Conservation (phyloP, 305 asterid species). For the Coffea humblotiana region DNA sequence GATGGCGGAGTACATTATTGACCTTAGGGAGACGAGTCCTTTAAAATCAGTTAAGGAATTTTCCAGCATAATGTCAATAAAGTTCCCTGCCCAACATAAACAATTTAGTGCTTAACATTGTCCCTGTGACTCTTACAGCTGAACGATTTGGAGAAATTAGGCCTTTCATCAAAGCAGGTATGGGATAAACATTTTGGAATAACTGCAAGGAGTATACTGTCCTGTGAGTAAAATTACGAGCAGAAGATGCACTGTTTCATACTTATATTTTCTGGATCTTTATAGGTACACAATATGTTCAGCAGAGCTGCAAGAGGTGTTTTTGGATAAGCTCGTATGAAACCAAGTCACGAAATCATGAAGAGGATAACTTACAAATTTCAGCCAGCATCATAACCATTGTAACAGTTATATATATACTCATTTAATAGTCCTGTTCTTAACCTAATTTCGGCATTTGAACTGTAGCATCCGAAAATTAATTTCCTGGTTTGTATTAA, state of each 20-base stretch:
- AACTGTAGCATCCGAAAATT: not conserved
- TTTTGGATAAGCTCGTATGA: constrained; percentile 32
- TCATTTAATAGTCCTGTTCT: not conserved
- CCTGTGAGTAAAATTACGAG: not conserved
- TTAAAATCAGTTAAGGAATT: constrained; percentile 65
- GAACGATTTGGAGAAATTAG: constrained; percentile 68
- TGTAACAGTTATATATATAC: not conserved
- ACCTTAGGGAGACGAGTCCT: constrained; percentile 76
- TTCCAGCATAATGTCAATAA: not conserved
- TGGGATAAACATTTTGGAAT: not conserved
- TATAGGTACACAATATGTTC: constrained; percentile 75
- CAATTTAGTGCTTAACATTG: not conserved
- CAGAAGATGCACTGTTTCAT: not conserved
- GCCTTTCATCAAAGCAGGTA: constrained; percentile 86
- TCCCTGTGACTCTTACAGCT: constrained; percentile 45
- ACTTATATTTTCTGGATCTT: not conserved
- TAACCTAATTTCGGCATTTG: not conserved
- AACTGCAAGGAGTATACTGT: too few relatives aligned
- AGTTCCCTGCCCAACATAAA: not conserved
- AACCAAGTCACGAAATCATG: not conserved
- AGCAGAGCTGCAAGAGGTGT: constrained; percentile 69
- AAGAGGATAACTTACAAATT: not conserved
- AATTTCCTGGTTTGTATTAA: not conserved
- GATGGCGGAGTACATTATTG: constrained; percentile 69
- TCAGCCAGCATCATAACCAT: not conserved